Conservation (phyloP, 169 alveolate genomes). For the Besnoitia besnoiti region DNA sequence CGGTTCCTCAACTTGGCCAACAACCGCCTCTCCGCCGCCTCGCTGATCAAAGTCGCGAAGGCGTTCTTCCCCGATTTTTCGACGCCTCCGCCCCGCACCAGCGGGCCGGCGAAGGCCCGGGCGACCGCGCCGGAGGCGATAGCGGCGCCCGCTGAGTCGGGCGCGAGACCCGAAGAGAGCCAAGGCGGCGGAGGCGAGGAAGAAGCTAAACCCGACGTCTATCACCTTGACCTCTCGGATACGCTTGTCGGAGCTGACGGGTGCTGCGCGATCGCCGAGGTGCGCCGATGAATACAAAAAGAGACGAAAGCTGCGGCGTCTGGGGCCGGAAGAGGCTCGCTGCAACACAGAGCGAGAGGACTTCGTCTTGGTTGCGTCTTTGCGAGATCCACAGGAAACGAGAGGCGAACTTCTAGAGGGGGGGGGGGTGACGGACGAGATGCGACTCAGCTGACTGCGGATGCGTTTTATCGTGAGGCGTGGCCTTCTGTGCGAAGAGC, state of each 20-base stretch:
- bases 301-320: background rate
- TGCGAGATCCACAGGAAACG: no score
- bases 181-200: background rate
- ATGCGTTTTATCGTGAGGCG: no score
- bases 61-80: slow-evolving; percentile 43
- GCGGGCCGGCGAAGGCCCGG: background rate
- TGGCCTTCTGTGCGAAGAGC: no score
- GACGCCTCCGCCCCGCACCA: background rate
- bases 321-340: background rate
- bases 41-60: background rate
- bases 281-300: background rate
- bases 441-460: no score
- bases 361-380: no score
- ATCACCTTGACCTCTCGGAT: slow-evolving; percentile 21
- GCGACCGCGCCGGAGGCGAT: background rate
- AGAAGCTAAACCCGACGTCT: background rate
- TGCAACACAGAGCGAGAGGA: no score
- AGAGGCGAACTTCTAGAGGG: no score
- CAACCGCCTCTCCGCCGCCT: slow-evolving; percentile 15
- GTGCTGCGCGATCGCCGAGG: slow-evolving; percentile 46
- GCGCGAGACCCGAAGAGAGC: background rate
- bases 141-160: no score
- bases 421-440: no score
- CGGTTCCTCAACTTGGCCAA: background rate
- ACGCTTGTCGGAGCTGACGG: slow-evolving; percentile 4